Evolutionary conservation across 2,329 filamentous ascomycete species (phyloP), one percentile per base, ranked within the genome.

Genomic region (Diplodia mutila): DNA sequence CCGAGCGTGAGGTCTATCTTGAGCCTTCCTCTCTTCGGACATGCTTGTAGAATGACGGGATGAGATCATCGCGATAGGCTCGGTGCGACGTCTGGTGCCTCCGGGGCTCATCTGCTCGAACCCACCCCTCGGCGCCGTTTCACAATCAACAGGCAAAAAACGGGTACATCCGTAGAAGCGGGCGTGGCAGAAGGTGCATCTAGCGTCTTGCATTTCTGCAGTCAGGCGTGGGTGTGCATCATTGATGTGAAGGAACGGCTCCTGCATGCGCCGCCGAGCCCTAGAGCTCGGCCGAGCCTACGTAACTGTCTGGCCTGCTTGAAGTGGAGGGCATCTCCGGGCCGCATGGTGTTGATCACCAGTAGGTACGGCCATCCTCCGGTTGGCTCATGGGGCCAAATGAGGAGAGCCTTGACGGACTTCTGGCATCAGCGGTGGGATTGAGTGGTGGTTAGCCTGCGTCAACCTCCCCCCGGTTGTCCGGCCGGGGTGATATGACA

Each of bases 281-380:
- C 53, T 66, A 59, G 25, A 57, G 64, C 53, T 66, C 64, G 64
- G 64, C 64, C 64, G 64, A 66, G 64, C 52, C 64, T 57, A 57
- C 46, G 64, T 66, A 66, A 61, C 64, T 55, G 64, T 37, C 32
- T 51, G 29, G 53, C 39, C 25, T 59, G 59, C 46, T 51, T 51
- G 59, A 63, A 63, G 32, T 27, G 59, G 59, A 34, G 46, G 42
- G 27, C 49, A 63, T 25, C 46, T 29, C 59, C 59, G 59, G 59
- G 29, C 59, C 46, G 42, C 42, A 51, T 63, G 59, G 59, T 63
- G 59, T 63, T 63, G 59, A 63, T 63, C 59, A 16, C 3, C 59
- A 42, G 39, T 49, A 61, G 57, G 57, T 61, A 61, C 57, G 57
- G 42, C 39, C 57, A 27, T 32, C 11, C 29, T 25, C 59, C 46